A percentile compares a stretch with the other conserved stretches of the same genome.
Conservation (phyloP, 306 rosid genomes). For the Acacia acuminata region DNA sequence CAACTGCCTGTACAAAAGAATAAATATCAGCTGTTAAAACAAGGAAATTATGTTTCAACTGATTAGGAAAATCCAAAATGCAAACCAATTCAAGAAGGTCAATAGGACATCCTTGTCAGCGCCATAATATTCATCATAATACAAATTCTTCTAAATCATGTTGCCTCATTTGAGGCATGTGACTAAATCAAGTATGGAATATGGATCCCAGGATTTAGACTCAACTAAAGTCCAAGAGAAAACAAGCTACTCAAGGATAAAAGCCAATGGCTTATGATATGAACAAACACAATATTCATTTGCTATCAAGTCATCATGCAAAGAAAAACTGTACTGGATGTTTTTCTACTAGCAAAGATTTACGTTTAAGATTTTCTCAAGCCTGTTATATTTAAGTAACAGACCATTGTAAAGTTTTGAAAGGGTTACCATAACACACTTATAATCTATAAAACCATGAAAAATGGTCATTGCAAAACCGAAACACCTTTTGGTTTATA, state of each 20-base stretch:
- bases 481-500: background rate
- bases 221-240: background rate
- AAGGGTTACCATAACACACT: background rate
- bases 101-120: conserved; percentile 1
- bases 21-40: conserved; percentile 1
- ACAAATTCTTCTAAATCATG: background rate
- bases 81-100: background rate
- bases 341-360: background rate
- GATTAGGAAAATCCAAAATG: background rate
- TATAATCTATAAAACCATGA: background rate
- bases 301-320: conserved; percentile 4
- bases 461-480: background rate
- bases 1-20: conserved; percentile 74
- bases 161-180: background rate
- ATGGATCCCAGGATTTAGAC: background rate
- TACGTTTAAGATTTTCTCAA: background rate
- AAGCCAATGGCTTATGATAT: background rate
- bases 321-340: background rate
- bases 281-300: background rate
- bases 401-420: background rate
- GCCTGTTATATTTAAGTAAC: background rate
- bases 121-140: background rate
- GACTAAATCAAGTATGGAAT: background rate
- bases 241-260: background rate
- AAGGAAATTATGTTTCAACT: background rate